Conservation (phyloP, 345 rosid species). For the Kernera saxatilis region DNA sequence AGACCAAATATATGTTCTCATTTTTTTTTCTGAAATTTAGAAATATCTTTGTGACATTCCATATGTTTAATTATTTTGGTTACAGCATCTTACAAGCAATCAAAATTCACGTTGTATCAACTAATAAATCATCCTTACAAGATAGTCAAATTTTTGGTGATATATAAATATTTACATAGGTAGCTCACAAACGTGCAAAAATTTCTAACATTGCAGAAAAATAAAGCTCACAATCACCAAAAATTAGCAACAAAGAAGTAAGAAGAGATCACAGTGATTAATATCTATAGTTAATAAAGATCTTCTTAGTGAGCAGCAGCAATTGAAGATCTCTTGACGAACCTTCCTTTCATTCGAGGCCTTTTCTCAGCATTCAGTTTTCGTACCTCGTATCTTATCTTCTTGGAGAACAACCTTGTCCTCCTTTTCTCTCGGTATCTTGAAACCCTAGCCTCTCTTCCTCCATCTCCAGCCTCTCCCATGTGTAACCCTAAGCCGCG, state of each 20-base stretch:
- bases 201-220: conserved; percentile 6
- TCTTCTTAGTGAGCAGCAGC: conserved; percentile 19
- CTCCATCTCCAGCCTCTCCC: conserved; percentile 38
- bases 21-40: not conserved
- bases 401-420: conserved; percentile 90
- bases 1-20: not conserved
- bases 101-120: not conserved
- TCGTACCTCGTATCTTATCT: conserved; percentile 95
- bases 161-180: conserved; percentile 11
- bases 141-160: not conserved
- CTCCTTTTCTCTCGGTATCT: conserved; percentile 88
- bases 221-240: conserved; percentile 10
- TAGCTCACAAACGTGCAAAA: conserved; percentile 22
- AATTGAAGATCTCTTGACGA: conserved; percentile 66
- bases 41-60: not conserved
- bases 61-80: not conserved
- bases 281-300: not conserved
- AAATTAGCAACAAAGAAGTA: conserved; percentile 4
- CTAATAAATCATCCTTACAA: conserved; percentile 6
- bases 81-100: not conserved
- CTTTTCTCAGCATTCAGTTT: conserved; percentile 95
- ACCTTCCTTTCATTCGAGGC: conserved; percentile 97
- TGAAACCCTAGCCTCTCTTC: conserved; percentile 81
- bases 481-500: conserved; percentile 9
- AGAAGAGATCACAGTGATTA: not conserved